Percentiles rank a stretch among this genome's conserved stretches.
Evolutionary conservation across 208 protist genomes (phyloP).

Genomic region (Balamuthia mandrillaris): DNA sequence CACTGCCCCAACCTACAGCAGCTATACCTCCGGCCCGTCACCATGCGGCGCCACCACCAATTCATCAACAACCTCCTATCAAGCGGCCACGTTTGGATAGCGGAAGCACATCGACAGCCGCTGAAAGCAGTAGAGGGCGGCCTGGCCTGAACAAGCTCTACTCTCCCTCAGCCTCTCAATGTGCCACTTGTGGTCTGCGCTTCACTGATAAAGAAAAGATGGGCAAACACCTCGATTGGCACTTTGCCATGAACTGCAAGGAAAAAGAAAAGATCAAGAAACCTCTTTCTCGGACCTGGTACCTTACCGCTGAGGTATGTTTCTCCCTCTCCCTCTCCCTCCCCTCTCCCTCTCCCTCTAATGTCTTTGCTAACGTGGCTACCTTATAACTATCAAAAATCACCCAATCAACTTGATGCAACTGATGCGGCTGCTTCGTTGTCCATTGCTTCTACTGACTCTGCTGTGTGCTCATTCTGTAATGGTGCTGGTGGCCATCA

Average conservation of each 20-base stretch:
- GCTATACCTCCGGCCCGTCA: not conserved
- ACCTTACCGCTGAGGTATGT: not conserved
- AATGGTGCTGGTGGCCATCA: too few species aligned
- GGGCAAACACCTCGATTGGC: slow-evolving; percentile 22
- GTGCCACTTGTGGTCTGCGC: not conserved
- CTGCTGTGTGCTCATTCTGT: too few species aligned
- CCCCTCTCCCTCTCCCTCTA: not conserved
- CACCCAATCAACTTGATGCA: too few species aligned
- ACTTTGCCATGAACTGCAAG: slow-evolving; percentile 33
- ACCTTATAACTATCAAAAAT: too few species aligned
- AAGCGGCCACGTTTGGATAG: not conserved
- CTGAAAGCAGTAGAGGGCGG: too few species aligned
- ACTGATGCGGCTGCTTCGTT: too few species aligned
- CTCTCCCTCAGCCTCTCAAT: not conserved
- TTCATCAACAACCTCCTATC: not conserved
- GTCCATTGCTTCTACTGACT: too few species aligned
- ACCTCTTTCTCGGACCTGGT: not conserved
- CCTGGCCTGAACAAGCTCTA: slow-evolving; percentile 15
- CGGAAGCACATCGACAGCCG: too few species aligned
- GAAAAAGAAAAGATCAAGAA: slow-evolving; percentile 27
- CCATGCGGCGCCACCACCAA: not conserved
- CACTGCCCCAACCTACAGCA: not conserved
- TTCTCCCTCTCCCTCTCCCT: not conserved
- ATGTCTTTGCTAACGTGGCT: too few species aligned
- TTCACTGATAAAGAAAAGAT: slow-evolving; percentile 28